phyloP scores from a whole-genome alignment of 1,139 yeast species.

The Candida mesenterica region DNA sequence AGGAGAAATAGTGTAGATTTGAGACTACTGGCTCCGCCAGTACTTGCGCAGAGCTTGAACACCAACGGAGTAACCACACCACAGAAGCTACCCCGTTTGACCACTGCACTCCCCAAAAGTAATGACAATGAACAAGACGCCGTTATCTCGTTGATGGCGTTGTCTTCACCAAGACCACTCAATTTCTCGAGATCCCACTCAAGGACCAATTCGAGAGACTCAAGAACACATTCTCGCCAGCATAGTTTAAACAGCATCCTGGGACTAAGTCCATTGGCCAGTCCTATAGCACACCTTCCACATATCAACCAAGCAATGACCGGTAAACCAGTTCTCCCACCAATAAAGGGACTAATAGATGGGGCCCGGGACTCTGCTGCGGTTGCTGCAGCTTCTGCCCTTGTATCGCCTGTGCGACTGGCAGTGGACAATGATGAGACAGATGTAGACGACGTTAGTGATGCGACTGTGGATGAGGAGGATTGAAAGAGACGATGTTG shows the following conservation, averaged over 20 bases:
- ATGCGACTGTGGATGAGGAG: slow-evolving; percentile 10
- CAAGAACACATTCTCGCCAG: slow-evolving; percentile 24
- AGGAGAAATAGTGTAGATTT: background rate
- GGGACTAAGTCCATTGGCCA: slow-evolving; percentile 19
- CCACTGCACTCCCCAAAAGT: slow-evolving; percentile 20
- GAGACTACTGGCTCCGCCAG: background rate
- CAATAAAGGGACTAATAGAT: slow-evolving; percentile 32
- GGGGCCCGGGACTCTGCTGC: slow-evolving; percentile 8
- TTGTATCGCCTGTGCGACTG: slow-evolving; percentile 8
- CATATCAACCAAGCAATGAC: background rate
- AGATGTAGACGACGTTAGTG: slow-evolving; percentile 13
- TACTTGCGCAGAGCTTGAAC: background rate
- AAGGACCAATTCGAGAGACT: slow-evolving; percentile 15
- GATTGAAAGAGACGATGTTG: too few species aligned
- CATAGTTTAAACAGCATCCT: slow-evolving; percentile 29
- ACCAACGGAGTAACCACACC: background rate
- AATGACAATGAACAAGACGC: slow-evolving; percentile 42
- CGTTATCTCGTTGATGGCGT: slow-evolving; percentile 43
- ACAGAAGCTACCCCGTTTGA: slow-evolving; percentile 32
- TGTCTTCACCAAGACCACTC: slow-evolving; percentile 41
- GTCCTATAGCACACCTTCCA: slow-evolving; percentile 14
- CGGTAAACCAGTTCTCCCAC: slow-evolving; percentile 27
- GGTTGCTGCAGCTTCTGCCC: background rate
- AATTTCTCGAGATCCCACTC: slow-evolving; percentile 29
- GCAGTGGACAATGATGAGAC: slow-evolving; percentile 26